phyloP scores from a whole-genome alignment of 2,329 filamentous ascomycete species.

The Alternaria incomplexa region DNA sequence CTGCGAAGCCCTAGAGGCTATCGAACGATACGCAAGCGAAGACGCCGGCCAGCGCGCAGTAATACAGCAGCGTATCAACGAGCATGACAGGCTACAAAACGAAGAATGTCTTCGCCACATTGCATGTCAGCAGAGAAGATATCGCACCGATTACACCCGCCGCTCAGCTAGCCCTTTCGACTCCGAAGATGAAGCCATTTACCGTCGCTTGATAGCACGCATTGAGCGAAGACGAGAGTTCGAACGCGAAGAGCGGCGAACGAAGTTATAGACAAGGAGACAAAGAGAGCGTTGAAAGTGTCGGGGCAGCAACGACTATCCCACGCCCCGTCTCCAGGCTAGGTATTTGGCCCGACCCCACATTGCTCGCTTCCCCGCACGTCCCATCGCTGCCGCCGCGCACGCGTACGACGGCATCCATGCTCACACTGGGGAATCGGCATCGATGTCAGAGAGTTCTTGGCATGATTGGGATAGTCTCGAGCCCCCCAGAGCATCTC shows the following conservation, averaged over 20 bases:
- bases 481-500: not conserved
- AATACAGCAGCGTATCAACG: not conserved
- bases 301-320: fast-evolving
- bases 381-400: fast-evolving
- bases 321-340: too few species aligned
- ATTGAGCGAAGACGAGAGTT: not conserved
- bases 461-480: not conserved
- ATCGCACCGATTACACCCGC: not conserved
- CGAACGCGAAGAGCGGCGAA: not conserved
- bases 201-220: fast-evolving
- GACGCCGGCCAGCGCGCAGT: not conserved
- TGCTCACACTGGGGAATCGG: fast-evolving
- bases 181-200: not conserved
- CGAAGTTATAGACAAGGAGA: too few species aligned
- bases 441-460: fast-evolving
- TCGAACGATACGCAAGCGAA: too few species aligned
- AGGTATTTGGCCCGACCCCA: too few species aligned
- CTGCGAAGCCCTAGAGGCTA: too few species aligned
- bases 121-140: fast-evolving
- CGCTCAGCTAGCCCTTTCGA: not conserved
- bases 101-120: not conserved
- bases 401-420: not conserved
- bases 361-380: not conserved
- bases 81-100: not conserved
- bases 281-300: not conserved